Percentiles rank a stretch among this genome's conserved stretches.
These are phyloP conservation scores for Cutaneotrichosporon curvatum DNA, from an alignment of 1,284 basidiomycete species.

Conservation along the genomic window DNA sequence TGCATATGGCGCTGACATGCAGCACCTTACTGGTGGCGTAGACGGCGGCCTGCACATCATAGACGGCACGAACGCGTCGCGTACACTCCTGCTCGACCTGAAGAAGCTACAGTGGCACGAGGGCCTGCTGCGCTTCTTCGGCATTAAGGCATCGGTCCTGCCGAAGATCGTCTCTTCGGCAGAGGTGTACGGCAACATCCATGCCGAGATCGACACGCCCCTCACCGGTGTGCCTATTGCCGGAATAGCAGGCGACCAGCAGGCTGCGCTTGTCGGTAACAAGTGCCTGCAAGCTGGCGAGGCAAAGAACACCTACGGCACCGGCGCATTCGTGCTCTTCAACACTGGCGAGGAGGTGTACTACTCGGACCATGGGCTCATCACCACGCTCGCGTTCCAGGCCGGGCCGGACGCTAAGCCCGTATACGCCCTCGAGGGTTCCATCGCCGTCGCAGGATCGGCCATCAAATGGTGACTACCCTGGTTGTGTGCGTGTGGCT, in stretches of 20 bases:
- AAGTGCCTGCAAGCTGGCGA: constrained; percentile 79
- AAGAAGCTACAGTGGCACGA: constrained; percentile 75
- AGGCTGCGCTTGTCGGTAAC: constrained; percentile 92
- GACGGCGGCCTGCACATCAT: constrained; percentile 70
- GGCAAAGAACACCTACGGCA: constrained; percentile 93
- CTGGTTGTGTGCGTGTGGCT: background rate
- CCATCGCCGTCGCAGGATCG: constrained; percentile 89
- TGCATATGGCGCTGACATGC: background rate
- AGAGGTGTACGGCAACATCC: constrained; percentile 79
- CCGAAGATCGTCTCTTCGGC: constrained; percentile 86
- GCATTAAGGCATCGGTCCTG: constrained; percentile 66
- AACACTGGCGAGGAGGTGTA: constrained; percentile 79
- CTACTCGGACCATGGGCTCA: constrained; percentile 72
- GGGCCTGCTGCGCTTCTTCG: constrained; percentile 80
- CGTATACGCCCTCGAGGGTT: constrained; percentile 89
- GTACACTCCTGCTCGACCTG: constrained; percentile 86
- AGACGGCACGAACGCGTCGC: constrained; percentile 95
- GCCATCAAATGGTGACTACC: constrained; percentile 74
- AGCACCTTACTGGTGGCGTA: constrained; percentile 69
- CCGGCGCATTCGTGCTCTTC: constrained; percentile 92
- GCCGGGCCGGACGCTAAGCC: constrained; percentile 64
- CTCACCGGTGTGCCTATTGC: constrained; percentile 76
- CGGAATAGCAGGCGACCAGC: constrained; percentile 92
- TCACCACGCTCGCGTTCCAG: constrained; percentile 91
- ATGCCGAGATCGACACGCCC: constrained; percentile 50